Evolutionary conservation across 108 stramenopile species (phyloP).

Genomic region (Aureococcus anophagefferens): DNA sequence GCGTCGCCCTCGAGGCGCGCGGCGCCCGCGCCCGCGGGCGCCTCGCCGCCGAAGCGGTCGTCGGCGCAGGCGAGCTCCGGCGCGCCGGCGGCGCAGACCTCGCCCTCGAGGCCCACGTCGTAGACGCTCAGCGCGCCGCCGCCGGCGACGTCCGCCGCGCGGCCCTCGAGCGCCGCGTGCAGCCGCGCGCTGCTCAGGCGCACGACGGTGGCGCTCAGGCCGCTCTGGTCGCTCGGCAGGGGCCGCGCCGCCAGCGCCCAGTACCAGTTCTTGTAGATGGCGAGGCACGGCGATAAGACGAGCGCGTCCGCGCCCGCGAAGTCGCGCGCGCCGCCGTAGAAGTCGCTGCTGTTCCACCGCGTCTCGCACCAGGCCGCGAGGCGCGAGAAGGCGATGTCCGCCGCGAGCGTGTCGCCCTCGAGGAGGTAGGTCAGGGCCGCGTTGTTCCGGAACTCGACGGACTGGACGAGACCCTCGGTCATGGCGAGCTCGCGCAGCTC

Average conservation of each 20-base stretch:
- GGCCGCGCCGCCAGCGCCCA: background rate
- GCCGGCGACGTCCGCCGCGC: too few relatives aligned
- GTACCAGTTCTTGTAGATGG: background rate
- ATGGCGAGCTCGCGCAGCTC: background rate
- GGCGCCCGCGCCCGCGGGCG: background rate
- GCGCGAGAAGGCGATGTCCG: background rate
- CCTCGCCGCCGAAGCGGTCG: too few relatives aligned
- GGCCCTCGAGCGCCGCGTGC: too few relatives aligned
- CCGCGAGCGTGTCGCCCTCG: background rate
- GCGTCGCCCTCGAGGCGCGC: background rate
- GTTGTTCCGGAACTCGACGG: background rate
- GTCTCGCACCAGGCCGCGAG: background rate
- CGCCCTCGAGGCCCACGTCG: background rate
- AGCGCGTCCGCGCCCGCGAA: background rate
- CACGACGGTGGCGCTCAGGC: too few relatives aligned
- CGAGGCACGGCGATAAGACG: background rate
- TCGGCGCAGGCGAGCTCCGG: too few relatives aligned
- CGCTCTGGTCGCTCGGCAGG: background rate
- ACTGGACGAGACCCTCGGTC: background rate
- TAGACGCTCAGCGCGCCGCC: background rate
- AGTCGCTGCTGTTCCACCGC: background rate
- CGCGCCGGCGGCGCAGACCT: background rate
- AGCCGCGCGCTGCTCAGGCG: too few relatives aligned
- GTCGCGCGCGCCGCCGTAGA: too few relatives aligned
- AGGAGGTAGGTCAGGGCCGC: background rate